phyloP scores from a whole-genome alignment of 805 yeast genomes.

The Metschnikowia gelsemii region DNA sequence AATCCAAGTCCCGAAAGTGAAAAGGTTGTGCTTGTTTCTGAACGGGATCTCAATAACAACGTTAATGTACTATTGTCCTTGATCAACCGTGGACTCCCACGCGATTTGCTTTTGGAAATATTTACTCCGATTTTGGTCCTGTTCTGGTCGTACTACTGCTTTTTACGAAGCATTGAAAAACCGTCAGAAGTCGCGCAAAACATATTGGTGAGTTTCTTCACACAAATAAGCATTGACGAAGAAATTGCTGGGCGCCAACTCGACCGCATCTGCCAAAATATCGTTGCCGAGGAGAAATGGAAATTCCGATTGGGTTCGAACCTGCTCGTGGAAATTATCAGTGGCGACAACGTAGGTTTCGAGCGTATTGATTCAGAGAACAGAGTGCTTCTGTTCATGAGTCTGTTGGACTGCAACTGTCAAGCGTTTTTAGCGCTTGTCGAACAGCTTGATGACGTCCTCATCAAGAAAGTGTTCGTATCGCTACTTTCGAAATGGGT shows the following conservation, averaged over 20 bases:
- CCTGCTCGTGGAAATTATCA: constrained; percentile 32
- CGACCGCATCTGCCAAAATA: constrained; percentile 34
- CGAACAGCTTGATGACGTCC: constrained; percentile 47
- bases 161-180: constrained; percentile 30
- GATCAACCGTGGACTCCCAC: constrained; percentile 39
- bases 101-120: constrained; percentile 25
- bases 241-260: constrained; percentile 20
- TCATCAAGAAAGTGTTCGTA: constrained; percentile 49
- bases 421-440: constrained; percentile 42
- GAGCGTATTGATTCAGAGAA: constrained; percentile 21
- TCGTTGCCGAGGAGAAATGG: constrained; percentile 39
- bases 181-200: constrained; percentile 36
- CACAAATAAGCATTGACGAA: constrained; percentile 21
- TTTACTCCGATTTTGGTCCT: constrained; percentile 33
- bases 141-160: constrained; percentile 48
- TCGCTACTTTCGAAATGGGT: constrained; percentile 63
- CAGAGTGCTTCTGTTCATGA: constrained; percentile 30
- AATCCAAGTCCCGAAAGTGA: constrained; percentile 30
- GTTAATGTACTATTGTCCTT: constrained; percentile 67
- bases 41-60: constrained; percentile 55
- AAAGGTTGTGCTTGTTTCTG: constrained; percentile 36
- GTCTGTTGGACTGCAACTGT: constrained; percentile 29
- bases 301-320: constrained; percentile 43
- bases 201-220: constrained; percentile 39
- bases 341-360: constrained; percentile 2